Evolutionary conservation across 768 basidiomycete genomes (phyloP).

Genomic region (Boletus subcaerulescens): DNA sequence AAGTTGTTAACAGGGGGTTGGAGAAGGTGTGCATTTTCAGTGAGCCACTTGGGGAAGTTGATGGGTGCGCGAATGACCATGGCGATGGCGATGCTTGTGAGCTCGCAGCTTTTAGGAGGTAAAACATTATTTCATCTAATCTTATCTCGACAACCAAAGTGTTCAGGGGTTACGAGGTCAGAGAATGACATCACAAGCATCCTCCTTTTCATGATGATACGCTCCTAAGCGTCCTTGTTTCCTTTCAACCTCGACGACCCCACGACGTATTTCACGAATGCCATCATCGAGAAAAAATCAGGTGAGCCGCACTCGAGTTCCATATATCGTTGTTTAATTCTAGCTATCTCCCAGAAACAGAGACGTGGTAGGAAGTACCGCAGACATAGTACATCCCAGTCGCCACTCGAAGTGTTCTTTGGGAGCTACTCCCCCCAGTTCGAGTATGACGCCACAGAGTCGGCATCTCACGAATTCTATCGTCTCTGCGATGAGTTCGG

Average conservation of each 20-base stretch:
- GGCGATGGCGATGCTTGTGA: background rate
- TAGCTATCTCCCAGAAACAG: background rate
- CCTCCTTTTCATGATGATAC: no score
- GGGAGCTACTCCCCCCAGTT: background rate
- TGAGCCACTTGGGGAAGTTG: slow-evolving; percentile 88
- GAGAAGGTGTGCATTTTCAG: slow-evolving; percentile 73
- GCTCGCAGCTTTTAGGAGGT: no score
- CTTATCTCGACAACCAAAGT: no score
- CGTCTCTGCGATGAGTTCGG: slow-evolving; percentile 11
- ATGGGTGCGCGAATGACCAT: slow-evolving; percentile 82
- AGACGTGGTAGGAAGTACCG: background rate
- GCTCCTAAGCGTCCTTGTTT: background rate
- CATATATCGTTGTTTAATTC: no score
- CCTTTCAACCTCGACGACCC: background rate
- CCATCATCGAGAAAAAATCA: background rate
- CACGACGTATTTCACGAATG: background rate
- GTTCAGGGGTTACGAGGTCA: no score
- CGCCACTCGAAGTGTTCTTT: slow-evolving; percentile 4
- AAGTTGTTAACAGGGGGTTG: slow-evolving; percentile 94
- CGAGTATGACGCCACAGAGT: slow-evolving; percentile 5
- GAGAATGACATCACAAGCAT: no score
- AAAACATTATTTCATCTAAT: no score
- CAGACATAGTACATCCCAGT: background rate
- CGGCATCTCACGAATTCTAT: slow-evolving; percentile 15
- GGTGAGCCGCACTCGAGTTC: background rate